Percentiles rank a stretch among this genome's conserved stretches.
These are phyloP conservation scores for Senna siamea DNA, from an alignment of 306 rosid genomes.

Conservation along the genomic window DNA sequence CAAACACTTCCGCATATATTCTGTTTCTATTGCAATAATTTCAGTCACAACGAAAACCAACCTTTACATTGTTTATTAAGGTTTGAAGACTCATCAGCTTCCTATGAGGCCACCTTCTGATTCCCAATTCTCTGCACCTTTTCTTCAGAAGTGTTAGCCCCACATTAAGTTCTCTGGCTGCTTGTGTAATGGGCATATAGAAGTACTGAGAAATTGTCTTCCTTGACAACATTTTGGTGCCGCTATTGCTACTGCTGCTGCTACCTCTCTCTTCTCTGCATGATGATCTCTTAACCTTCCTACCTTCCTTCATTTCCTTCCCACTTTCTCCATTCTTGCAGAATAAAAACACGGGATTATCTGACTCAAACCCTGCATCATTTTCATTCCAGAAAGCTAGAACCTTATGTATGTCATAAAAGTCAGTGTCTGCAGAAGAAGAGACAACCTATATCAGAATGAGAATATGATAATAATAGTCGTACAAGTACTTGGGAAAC, in stretches of 20 bases:
- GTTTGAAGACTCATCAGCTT: conserved; percentile 85
- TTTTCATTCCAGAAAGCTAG: conserved; percentile 41
- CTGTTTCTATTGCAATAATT: neutral
- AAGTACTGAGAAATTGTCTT: conserved; percentile 59
- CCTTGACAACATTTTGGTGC: conserved; percentile 53
- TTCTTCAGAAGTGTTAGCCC: conserved; percentile 84
- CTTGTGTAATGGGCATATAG: conserved; percentile 84
- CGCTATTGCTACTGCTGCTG: neutral
- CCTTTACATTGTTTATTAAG: conserved; percentile 73
- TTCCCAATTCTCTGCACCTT: conserved; percentile 84
- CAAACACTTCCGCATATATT: no score
- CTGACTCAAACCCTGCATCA: conserved; percentile 35
- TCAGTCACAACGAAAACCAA: neutral
- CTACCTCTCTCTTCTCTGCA: conserved; percentile 34
- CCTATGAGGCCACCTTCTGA: conserved; percentile 90
- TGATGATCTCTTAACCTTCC: neutral
- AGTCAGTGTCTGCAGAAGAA: conserved; percentile 46
- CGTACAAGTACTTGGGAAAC: neutral
- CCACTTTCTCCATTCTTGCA: conserved; percentile 28
- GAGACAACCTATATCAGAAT: neutral
- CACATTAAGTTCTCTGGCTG: conserved; percentile 75
- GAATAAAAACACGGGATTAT: neutral
- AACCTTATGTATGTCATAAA: conserved; percentile 32
- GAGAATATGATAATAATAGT: neutral
- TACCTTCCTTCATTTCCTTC: conserved; percentile 26